Percentiles rank a stretch among this genome's conserved stretches.
Conservation (phyloP, 2,329 filamentous ascomycete species). For the Penicillium concentricum region DNA sequence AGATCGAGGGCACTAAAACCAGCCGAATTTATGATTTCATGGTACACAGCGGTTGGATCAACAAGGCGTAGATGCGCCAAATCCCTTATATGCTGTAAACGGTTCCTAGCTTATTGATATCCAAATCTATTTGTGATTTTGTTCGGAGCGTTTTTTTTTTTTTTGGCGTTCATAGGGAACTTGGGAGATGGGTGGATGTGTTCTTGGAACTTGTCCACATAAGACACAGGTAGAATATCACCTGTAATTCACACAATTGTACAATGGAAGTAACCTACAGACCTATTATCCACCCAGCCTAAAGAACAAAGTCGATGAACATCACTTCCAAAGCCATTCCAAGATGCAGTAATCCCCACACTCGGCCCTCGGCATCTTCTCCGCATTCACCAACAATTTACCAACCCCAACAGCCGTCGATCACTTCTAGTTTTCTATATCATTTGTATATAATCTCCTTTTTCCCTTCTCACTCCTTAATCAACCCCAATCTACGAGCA, state of each 20-base stretch:
- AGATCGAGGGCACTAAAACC: constrained; percentile 80
- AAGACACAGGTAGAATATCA: background rate
- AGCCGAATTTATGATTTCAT: constrained; percentile 92
- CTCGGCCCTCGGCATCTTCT: constrained; percentile 26
- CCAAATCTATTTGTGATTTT: constrained; percentile 15
- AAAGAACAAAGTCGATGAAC: background rate
- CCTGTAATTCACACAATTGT: background rate
- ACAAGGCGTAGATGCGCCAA: constrained; percentile 61
- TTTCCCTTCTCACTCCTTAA: background rate
- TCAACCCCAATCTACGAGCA: background rate
- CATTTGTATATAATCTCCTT: background rate
- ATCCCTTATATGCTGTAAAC: background rate
- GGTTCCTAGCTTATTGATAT: constrained; percentile 17
- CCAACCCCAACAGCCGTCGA: background rate
- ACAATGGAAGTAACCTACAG: background rate
- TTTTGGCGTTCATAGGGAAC: constrained; percentile 14
- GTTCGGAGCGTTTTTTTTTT: constrained; percentile 11
- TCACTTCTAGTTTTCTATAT: background rate
- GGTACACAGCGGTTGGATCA: constrained; percentile 87
- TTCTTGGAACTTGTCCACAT: constrained; percentile 6
- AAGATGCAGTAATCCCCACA: constrained; percentile 8
- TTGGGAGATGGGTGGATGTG: constrained; percentile 8
- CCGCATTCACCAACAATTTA: constrained; percentile 19
- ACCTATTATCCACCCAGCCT: background rate
- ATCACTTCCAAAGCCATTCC: background rate